These are phyloP conservation scores for Teratosphaeriaceae sp. DNA, from an alignment of 2,329 filamentous ascomycete genomes.

Conservation along the genomic window DNA sequence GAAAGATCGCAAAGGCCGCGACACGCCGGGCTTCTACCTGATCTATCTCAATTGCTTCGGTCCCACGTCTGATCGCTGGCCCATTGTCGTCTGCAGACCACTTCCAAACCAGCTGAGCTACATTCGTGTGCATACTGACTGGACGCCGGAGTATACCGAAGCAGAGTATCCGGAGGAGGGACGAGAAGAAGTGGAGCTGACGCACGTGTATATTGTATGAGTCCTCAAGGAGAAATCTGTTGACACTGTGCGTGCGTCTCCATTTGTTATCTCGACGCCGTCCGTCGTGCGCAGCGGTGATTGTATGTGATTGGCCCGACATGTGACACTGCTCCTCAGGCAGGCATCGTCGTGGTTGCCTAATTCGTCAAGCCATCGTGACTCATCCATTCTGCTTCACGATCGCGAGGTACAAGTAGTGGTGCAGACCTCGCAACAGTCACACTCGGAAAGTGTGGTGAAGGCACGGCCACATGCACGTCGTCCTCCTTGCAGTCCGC, in stretches of 20 bases:
- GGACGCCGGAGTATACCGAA: neutral
- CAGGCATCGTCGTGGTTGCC: too few relatives aligned
- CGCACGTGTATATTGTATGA: neutral
- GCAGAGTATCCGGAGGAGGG: slow-evolving; percentile 1
- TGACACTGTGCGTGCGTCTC: too few relatives aligned
- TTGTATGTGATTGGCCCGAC: too few relatives aligned
- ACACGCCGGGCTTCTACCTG: neutral
- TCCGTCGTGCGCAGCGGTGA: too few relatives aligned
- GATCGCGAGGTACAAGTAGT: too few relatives aligned
- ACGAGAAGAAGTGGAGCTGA: neutral
- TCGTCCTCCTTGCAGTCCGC: too few relatives aligned
- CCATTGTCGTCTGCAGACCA: neutral
- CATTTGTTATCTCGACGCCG: too few relatives aligned
- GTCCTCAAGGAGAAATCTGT: too few relatives aligned
- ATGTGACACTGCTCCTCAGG: too few relatives aligned
- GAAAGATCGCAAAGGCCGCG: neutral
- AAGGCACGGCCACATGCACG: neutral
- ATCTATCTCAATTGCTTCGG: slow-evolving; percentile 1
- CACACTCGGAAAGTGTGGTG: neutral
- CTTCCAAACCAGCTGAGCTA: neutral
- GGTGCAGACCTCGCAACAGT: too few relatives aligned
- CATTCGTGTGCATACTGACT: neutral
- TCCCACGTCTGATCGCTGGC: neutral
- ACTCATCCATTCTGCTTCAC: too few relatives aligned
- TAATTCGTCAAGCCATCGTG: too few relatives aligned